These are phyloP conservation scores for Craspedostauros australis DNA, from an alignment of 108 stramenopile genomes.

Conservation along the genomic window DNA sequence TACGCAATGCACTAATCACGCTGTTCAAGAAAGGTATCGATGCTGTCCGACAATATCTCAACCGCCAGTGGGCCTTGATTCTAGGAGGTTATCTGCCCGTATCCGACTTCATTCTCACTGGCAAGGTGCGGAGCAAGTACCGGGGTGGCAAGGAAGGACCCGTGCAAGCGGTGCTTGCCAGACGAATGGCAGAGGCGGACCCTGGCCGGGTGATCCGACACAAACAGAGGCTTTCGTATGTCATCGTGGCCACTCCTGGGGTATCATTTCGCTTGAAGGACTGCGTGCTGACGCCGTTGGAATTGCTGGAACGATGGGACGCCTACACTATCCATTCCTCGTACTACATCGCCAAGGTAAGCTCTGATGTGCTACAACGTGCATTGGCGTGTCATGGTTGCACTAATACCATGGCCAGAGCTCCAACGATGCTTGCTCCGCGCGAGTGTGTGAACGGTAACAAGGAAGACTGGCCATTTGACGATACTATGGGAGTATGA, in stretches of 20 bases:
- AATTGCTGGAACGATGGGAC: slow-evolving; percentile 87
- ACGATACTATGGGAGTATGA: neutral
- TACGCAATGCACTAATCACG: slow-evolving; percentile 64
- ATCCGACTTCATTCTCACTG: slow-evolving; percentile 82
- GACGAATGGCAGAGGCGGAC: slow-evolving; percentile 69
- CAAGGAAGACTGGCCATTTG: neutral
- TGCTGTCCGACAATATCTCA: slow-evolving; percentile 56
- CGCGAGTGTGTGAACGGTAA: neutral
- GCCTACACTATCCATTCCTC: slow-evolving; percentile 66
- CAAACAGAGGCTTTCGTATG: slow-evolving; percentile 78
- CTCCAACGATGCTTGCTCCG: neutral
- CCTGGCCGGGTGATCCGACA: slow-evolving; percentile 70
- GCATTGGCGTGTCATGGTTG: no score
- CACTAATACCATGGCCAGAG: no score
- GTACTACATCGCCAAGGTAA: slow-evolving; percentile 67
- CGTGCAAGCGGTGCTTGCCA: slow-evolving; percentile 77
- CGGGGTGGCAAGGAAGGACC: slow-evolving; percentile 75
- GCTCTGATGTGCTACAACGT: no score
- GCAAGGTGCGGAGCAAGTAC: slow-evolving; percentile 72
- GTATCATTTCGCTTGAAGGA: slow-evolving; percentile 62
- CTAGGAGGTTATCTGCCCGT: slow-evolving; percentile 72
- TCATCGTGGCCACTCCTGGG: slow-evolving; percentile 83
- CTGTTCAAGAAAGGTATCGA: slow-evolving; percentile 57
- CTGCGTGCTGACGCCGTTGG: slow-evolving; percentile 79
- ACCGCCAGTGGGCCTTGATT: slow-evolving; percentile 73